Base-by-base conservation (phyloP, 2,329 filamentous ascomycete genomes). In the Exophiala xenobiotica region DNA sequence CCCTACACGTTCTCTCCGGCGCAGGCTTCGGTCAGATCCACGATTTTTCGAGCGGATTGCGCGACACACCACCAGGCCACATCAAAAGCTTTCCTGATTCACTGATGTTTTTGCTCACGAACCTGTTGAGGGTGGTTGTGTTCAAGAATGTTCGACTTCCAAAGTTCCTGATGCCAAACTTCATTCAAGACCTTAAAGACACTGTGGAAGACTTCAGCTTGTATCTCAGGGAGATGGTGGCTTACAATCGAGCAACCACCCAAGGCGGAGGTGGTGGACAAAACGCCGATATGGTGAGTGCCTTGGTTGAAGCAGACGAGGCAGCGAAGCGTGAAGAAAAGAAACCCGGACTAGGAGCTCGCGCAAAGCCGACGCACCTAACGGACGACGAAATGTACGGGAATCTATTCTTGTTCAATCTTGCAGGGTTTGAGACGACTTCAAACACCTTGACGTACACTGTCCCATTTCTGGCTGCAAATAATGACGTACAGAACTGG, bases 401-500 rank as follows among this genome's bases (percentile, higher is more conserved):
- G 12, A 78, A 78, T 38, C 63, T 77, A 40, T 76, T 76, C 45
- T 64, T 73, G 1, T 70, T 77, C 52, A 77, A 74, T 44, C 67
- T 79, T 43, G 77, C 77, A 0, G 77, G 77, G 1, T 74, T 78
- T 51, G 77, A 79, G 49, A 78, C 76, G 0, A 76, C 75, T 0
- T 73, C 76, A 1, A 69, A 74, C 19, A 70, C 70, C 0, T 60
- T 78, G 3, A 66, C 68, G 1, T 78, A 70, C 46, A 63, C 68
- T 0, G 58, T 75, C 1, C 58, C 70, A 8, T 69, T 76, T 3
- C 64, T 80, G 2, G 74, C 76, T 1, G 66, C 68, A 0, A 53
- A 74, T 33, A 74, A 71, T 0, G 62, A 71, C 2, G 66, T 74
- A 2, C 76, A 78, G 51, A 66, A 70, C 3, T 78, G 73, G 74